Conservation (phyloP, 2,329 filamentous ascomycete species). For the Talaromyces sp. region DNA sequence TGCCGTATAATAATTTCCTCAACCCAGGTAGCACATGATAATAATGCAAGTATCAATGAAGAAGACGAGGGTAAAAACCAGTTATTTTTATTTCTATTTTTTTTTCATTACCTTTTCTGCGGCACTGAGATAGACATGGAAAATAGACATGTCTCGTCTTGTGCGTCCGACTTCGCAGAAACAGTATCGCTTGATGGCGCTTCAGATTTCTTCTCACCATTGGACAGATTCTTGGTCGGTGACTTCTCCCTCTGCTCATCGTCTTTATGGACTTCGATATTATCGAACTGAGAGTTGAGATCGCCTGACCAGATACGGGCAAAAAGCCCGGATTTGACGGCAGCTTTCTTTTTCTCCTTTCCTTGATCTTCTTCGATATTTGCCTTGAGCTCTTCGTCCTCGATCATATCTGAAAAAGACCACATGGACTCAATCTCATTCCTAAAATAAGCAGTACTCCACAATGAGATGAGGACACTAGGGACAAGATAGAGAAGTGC, state of each 20-base stretch:
- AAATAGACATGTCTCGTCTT: constrained; percentile 7
- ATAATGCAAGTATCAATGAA: neutral
- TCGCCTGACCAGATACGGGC: constrained; percentile 26
- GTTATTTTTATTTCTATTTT: too few relatives aligned
- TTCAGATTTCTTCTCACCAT: constrained; percentile 27
- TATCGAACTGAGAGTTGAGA: constrained; percentile 16
- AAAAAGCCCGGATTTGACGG: constrained; percentile 22
- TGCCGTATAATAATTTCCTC: neutral
- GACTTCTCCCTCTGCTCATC: constrained; percentile 8
- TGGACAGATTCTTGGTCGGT: neutral
- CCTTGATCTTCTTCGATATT: constrained; percentile 16
- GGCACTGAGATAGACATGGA: constrained; percentile 12
- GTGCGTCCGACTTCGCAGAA: neutral
- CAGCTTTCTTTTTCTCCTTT: constrained; percentile 48
- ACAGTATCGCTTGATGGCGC: constrained; percentile 19
- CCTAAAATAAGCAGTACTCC: constrained; percentile 64
- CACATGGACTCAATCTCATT: constrained; percentile 74
- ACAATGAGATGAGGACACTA: constrained; percentile 68
- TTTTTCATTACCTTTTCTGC: constrained; percentile 1
- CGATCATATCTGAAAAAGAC: constrained; percentile 66
- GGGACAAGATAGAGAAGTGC: constrained; percentile 90
- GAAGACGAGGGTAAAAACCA: too few relatives aligned
- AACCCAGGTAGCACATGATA: too few relatives aligned
- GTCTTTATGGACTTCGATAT: constrained; percentile 8
- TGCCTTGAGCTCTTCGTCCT: constrained; percentile 31